Base-by-base conservation (phyloP, 495 filamentous ascomycete species). In the Neurospora sp. region DNA sequence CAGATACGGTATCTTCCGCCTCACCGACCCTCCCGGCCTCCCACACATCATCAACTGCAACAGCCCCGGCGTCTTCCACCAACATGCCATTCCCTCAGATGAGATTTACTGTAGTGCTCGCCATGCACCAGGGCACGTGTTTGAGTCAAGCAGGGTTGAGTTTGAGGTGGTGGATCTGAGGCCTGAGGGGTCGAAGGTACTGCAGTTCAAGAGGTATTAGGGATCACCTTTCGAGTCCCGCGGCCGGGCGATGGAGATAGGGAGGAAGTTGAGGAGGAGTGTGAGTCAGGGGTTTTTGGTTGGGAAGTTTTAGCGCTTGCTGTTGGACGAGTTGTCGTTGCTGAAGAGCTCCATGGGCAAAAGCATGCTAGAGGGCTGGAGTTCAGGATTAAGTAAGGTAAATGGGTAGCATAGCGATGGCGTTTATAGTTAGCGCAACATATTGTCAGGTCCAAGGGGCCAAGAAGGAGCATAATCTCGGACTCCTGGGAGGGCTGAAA, bases 21-120 rank as follows among this genome's bases (percentile, higher is more conserved):
- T 99, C 5, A 98, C 96, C 0, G 91, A 97, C 80, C 96, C 96
- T 0, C 96, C 96, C 0, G 96, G 96, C 0, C 86, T 97, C 79
- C 87, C 90, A 73, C 87, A 92, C 14, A 90, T 98, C 37, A 85
- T 94, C 44, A 86, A 87, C 39, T 99, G 96, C 83, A 88, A 80
- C 0, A 88, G 94, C 72, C 86, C 85, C 0, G 91, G 92, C 0
- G 82, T 95, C 3, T 99, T 99, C 79, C 96, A 99, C 82, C 92
- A 80, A 35, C 85, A 86, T 69, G 72, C 81, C 6, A 88, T 83
- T 62, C 54, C 54, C 20, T 62, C 54, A 35, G 79, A 84, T 40
- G 86, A 94, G 76, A 87, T 97, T 7, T 99, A 98, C 78, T 97
- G 92, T 0, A 92, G 93, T 80, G 96, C 94, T 0, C 80, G 92